Percentiles rank a stretch among this genome's conserved stretches.
phyloP scores from a whole-genome alignment of 2,329 filamentous ascomycete species.

The Emergomyces orientalis region DNA sequence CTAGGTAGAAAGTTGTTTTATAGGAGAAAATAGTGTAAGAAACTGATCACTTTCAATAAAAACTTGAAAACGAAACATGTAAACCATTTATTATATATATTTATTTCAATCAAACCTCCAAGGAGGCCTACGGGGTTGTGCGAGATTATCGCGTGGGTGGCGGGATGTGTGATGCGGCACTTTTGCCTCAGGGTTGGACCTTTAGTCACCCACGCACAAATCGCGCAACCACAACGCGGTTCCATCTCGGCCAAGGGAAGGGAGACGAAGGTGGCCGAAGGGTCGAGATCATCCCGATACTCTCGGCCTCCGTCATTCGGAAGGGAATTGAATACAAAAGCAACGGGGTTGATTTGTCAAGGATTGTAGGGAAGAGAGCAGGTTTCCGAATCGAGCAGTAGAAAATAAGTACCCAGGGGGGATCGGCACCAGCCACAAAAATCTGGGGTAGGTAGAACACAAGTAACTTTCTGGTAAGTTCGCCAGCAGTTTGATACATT shows the following conservation, averaged over 20 bases:
- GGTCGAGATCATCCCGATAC: background rate
- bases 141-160: background rate
- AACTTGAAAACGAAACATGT: background rate
- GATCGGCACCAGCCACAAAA: no score
- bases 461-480: background rate
- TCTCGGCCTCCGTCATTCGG: background rate
- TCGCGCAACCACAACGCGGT: constrained; percentile 10
- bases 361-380: background rate
- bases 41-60: background rate
- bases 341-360: background rate
- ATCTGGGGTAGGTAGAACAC: background rate
- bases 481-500: background rate
- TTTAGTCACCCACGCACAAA: constrained; percentile 13
- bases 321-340: background rate
- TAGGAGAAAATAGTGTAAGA: background rate
- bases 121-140: background rate
- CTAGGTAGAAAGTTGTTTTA: background rate
- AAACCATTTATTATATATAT: background rate
- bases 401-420: no score
- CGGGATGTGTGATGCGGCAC: background rate
- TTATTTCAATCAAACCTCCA: background rate
- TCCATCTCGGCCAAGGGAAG: background rate
- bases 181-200: background rate
- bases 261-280: background rate
- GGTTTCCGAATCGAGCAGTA: no score